These are phyloP conservation scores for Tricholoma hemisulphureum DNA, from an alignment of 768 basidiomycete genomes.

Conservation along the genomic window DNA sequence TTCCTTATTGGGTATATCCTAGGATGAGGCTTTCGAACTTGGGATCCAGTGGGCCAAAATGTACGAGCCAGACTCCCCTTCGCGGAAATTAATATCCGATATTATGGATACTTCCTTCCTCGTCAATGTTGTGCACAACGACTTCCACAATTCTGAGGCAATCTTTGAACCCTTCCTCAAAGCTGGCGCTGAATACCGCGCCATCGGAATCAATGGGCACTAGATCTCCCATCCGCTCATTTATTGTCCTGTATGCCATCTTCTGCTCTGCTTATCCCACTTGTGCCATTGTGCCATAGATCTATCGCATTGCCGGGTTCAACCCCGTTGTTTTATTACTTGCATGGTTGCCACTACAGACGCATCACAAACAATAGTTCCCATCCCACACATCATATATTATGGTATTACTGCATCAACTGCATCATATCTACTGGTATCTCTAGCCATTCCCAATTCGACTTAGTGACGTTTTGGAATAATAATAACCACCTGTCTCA, in stretches of 20 bases:
- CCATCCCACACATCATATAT: constrained; percentile 8
- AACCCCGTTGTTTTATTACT: constrained; percentile 66
- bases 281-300: constrained; percentile 15
- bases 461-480: constrained; percentile 25
- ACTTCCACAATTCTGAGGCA: constrained; percentile 80
- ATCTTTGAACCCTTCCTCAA: constrained; percentile 88
- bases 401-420: constrained; percentile 51
- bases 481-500: constrained; percentile 8
- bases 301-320: constrained; percentile 59
- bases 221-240: constrained; percentile 23
- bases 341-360: constrained; percentile 21
- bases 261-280: constrained; percentile 31
- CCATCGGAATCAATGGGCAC: constrained; percentile 43
- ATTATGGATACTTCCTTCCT: constrained; percentile 82
- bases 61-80: constrained; percentile 75
- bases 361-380: constrained; percentile 15
- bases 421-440: constrained; percentile 42
- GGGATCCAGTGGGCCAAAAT: constrained; percentile 88
- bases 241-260: constrained; percentile 25
- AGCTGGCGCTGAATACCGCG: constrained; percentile 62
- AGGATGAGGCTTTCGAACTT: constrained; percentile 95
- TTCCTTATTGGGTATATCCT: constrained; percentile 7
- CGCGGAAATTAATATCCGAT: constrained; percentile 71
- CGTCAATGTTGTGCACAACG: constrained; percentile 96
- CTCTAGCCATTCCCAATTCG: constrained; percentile 2